Conservation (phyloP, 78 protist genomes). For the Polysphondylium violaceum region DNA sequence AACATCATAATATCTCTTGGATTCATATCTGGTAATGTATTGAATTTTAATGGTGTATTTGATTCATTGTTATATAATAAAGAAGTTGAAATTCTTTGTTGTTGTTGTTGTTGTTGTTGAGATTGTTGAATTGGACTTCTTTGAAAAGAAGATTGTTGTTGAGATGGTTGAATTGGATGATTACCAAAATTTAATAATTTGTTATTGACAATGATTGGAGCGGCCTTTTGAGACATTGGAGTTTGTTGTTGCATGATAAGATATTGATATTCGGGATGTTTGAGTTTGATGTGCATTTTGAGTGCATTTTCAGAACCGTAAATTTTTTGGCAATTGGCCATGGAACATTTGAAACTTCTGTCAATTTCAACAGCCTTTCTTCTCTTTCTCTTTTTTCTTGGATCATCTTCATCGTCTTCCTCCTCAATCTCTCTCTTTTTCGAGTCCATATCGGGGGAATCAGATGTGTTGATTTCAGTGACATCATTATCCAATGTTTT, state of each 20-base stretch:
- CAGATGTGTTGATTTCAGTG: not conserved
- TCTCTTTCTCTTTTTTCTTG: slow-evolving; percentile 77
- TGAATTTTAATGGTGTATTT: not conserved
- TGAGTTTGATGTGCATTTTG: slow-evolving; percentile 77
- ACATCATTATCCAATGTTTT: slow-evolving; percentile 14
- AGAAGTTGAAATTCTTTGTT: slow-evolving; percentile 24
- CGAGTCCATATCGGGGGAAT: not conserved
- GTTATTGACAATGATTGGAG: slow-evolving; percentile 58
- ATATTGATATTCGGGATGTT: slow-evolving; percentile 81
- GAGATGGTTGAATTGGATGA: not conserved
- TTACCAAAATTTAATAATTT: slow-evolving; percentile 27
- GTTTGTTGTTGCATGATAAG: slow-evolving; percentile 61
- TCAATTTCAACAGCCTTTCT: slow-evolving; percentile 79
- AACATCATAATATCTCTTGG: slow-evolving; percentile 28
- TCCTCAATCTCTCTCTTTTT: not conserved
- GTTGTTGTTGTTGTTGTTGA: not conserved
- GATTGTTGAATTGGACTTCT: not conserved
- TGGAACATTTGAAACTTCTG: slow-evolving; percentile 62
- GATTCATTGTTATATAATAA: not conserved
- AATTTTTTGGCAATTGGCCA: slow-evolving; percentile 70
- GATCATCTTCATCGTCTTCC: slow-evolving; percentile 50
- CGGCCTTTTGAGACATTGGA: slow-evolving; percentile 56
- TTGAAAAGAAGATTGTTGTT: not conserved
- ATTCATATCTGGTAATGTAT: slow-evolving; percentile 13
- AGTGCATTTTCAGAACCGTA: slow-evolving; percentile 83